phyloP scores from a whole-genome alignment of 2,329 filamentous ascomycete species.

The Cercospora nicotianae region DNA sequence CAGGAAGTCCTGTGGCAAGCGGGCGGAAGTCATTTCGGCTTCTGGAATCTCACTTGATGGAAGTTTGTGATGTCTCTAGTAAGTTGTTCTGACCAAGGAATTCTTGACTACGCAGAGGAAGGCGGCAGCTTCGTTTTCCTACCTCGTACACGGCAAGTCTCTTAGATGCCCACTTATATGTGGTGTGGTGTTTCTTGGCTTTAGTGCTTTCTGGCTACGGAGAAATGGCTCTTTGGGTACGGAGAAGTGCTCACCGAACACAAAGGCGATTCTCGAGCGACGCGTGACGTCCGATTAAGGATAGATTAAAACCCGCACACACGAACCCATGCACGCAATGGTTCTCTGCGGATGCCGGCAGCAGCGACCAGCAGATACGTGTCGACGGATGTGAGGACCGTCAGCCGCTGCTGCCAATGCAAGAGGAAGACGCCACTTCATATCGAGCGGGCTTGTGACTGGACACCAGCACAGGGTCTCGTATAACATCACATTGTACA shows the following conservation, averaged over 20 bases:
- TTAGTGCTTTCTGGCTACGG: background rate
- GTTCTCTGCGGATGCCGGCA: conserved; percentile 7
- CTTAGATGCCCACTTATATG: background rate
- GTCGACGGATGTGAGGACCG: conserved; percentile 9
- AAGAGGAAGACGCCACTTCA: conserved; percentile 19
- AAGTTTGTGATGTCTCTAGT: background rate
- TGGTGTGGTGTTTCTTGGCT: background rate
- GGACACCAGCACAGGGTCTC: background rate
- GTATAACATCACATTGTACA: background rate
- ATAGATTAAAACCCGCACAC: conserved; percentile 10
- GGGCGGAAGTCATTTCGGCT: conserved; percentile 23
- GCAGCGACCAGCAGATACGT: background rate
- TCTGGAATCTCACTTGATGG: conserved; percentile 1
- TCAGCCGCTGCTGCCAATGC: background rate
- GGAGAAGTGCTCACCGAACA: conserved; percentile 10
- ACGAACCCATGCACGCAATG: conserved; percentile 1
- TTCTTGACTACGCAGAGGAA: background rate
- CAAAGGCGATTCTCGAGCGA: background rate
- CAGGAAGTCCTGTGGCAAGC: conserved; percentile 47
- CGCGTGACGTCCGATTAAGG: conserved; percentile 17
- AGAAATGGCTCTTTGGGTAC: conserved; percentile 8
- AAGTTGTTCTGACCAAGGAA: background rate
- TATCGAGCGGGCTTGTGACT: conserved; percentile 8
- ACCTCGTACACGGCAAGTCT: background rate
- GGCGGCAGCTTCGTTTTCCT: background rate